Evolutionary conservation across 306 rosid genomes (phyloP).

Genomic region (Senna tora): DNA sequence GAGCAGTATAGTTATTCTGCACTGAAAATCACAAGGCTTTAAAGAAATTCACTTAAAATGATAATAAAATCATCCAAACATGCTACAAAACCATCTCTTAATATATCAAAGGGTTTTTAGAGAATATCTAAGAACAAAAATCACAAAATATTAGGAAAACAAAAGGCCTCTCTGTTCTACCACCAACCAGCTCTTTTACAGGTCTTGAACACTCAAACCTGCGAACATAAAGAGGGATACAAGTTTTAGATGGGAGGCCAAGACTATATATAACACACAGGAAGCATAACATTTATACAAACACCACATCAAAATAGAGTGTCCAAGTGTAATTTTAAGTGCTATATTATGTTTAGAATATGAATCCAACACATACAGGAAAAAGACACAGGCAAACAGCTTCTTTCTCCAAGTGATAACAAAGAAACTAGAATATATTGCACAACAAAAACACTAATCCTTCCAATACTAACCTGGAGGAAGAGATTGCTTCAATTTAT

Average conservation of each 20-base stretch:
- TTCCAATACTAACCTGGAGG: constrained; percentile 60
- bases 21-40: too few species aligned
- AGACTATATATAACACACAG: not conserved
- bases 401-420: not conserved
- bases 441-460: not conserved
- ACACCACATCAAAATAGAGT: not conserved
- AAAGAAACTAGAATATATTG: not conserved
- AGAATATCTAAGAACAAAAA: not conserved
- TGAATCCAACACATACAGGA: not conserved
- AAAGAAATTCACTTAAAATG: not conserved
- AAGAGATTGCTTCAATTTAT: constrained; percentile 92
- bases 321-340: not conserved
- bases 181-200: constrained; percentile 35
- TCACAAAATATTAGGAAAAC: not conserved
- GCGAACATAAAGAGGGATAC: constrained; percentile 4
- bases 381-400: not conserved
- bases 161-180: too few species aligned
- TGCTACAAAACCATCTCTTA: not conserved
- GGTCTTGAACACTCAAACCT: constrained; percentile 88
- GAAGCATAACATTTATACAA: not conserved
- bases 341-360: not conserved
- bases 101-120: not conserved
- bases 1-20: too few species aligned
- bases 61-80: not conserved
- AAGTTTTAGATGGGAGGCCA: too few species aligned